These are phyloP conservation scores for Cardamine occulta DNA, from an alignment of 345 rosid genomes.

Conservation along the genomic window DNA sequence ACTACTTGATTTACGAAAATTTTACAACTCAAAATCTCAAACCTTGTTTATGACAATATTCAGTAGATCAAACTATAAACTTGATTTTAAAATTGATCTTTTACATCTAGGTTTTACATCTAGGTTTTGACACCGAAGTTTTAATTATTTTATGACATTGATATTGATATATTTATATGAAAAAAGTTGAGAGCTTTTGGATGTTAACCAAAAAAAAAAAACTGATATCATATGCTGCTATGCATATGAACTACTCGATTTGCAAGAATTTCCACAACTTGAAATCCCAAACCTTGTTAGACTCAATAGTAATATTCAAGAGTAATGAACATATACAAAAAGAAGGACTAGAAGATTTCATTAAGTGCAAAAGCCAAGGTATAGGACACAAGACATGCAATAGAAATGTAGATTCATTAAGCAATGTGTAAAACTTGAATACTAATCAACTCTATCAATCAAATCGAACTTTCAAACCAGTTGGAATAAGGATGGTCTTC, in stretches of 20 bases:
- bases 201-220: too few species aligned
- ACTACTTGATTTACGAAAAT: neutral
- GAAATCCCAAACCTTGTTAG: neutral
- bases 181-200: too few species aligned
- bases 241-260: too few species aligned
- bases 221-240: too few species aligned
- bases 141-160: too few species aligned
- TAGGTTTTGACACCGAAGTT: too few species aligned
- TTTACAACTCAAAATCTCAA: neutral
- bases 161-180: too few species aligned
- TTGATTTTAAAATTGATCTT: too few species aligned
- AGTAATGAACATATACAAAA: neutral
- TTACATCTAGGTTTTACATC: too few species aligned
- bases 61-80: neutral
- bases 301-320: neutral
- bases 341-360: conserved; percentile 4
- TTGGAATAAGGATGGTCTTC: conserved; percentile 20
- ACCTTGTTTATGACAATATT: neutral
- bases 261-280: neutral
- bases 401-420: conserved; percentile 12
- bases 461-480: neutral
- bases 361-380: conserved; percentile 11
- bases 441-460: neutral
- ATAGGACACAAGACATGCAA: conserved; percentile 23
- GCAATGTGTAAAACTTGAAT: neutral